Conservation (phyloP, 495 filamentous ascomycete species). For the Letharia columbiana region DNA sequence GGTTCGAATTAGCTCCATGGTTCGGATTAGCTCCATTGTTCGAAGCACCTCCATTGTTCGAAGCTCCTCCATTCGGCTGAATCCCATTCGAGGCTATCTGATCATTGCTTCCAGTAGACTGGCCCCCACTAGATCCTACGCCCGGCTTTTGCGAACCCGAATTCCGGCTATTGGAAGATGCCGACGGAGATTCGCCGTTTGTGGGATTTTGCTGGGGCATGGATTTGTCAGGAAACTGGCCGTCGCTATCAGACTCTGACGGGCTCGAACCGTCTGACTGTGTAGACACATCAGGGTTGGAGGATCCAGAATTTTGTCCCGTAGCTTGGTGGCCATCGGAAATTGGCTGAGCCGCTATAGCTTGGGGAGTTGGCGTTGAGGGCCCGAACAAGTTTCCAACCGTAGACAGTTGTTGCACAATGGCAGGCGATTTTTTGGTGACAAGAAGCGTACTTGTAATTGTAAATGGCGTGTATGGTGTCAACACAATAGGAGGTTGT, state of each 20-base stretch:
- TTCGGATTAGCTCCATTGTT: background rate
- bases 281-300: background rate
- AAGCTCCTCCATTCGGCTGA: background rate
- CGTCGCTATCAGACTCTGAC: background rate
- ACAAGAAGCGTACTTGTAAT: conserved; percentile 13
- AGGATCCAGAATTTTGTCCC: background rate
- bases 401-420: background rate
- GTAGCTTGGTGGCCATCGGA: background rate
- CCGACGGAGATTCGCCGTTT: background rate
- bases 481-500: no score
- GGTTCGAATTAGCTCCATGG: background rate
- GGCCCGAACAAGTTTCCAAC: background rate
- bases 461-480: background rate
- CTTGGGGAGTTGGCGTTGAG: background rate
- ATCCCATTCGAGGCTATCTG: background rate
- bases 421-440: conserved; percentile 13
- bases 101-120: background rate
- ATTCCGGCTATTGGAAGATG: background rate
- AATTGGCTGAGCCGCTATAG: background rate
- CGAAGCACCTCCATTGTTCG: background rate
- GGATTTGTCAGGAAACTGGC: background rate
- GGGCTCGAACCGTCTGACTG: background rate
- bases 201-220: background rate
- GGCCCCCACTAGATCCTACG: background rate
- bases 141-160: background rate